A percentile compares a stretch with the other conserved stretches of the same genome.
Evolutionary conservation across 164 flowering plant genomes (phyloP).

Genomic region (Umbellularia californica): DNA sequence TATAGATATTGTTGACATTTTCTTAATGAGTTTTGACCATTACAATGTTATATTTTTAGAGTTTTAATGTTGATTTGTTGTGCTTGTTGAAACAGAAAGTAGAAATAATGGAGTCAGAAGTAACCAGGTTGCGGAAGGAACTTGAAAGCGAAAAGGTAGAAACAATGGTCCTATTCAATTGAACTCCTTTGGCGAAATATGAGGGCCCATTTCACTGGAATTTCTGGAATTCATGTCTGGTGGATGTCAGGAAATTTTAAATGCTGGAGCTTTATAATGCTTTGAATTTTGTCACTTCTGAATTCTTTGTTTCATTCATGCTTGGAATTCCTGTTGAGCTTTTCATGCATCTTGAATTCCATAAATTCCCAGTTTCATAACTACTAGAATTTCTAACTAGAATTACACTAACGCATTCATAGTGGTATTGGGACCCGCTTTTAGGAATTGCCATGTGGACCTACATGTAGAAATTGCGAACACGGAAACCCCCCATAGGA

Average conservation of each 20-base stretch:
- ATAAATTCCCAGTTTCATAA: no score
- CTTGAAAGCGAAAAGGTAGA: conserved; percentile 93
- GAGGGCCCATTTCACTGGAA: neutral
- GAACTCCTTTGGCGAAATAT: neutral
- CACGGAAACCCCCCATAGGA: no score
- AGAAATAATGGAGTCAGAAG: conserved; percentile 67
- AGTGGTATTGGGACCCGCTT: no score
- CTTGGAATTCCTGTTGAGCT: neutral
- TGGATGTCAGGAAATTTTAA: neutral
- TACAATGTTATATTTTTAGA: neutral
- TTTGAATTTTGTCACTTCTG: neutral
- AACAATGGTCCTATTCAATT: conserved; percentile 4
- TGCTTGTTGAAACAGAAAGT: conserved; percentile 49
- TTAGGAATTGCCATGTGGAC: no score
- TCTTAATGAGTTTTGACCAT: neutral
- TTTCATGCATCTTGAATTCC: neutral
- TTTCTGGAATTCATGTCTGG: neutral
- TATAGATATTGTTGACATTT: neutral
- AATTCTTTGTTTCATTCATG: neutral
- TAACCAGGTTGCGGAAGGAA: conserved; percentile 52
- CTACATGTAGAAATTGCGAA: no score
- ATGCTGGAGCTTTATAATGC: neutral
- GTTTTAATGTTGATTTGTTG: neutral
- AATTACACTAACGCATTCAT: no score
- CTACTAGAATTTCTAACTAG: no score